Percentiles rank a stretch among this genome's conserved stretches.
phyloP scores from a whole-genome alignment of 2,329 filamentous ascomycete species.

The Monosporascus ibericus region DNA sequence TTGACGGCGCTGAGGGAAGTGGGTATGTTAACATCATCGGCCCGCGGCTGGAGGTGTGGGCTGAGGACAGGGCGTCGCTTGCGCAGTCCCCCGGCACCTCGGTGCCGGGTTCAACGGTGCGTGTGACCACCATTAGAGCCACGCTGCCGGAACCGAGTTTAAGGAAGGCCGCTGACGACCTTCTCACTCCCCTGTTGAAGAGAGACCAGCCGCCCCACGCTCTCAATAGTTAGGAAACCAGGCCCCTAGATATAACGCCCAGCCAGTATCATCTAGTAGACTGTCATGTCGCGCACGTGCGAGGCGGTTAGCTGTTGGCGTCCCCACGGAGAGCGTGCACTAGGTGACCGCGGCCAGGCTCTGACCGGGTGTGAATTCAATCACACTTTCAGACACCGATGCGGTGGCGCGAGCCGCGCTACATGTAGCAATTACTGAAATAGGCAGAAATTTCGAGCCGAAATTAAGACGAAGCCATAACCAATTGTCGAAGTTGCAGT shows the following conservation, averaged over 20 bases:
- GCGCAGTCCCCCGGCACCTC: slow-evolving; percentile 3
- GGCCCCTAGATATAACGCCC: slow-evolving; percentile 4
- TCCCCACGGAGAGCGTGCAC: slow-evolving; percentile 13
- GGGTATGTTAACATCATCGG: slow-evolving; percentile 8
- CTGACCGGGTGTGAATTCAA: no score
- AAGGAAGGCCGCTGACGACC: slow-evolving; percentile 8
- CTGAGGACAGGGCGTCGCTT: slow-evolving; percentile 6
- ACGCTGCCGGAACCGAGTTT: slow-evolving; percentile 9
- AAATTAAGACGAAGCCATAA: no score
- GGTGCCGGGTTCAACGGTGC: slow-evolving; percentile 4
- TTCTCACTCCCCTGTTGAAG: slow-evolving; percentile 3
- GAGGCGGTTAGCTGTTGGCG: slow-evolving; percentile 10
- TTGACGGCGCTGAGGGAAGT: slow-evolving; percentile 14
- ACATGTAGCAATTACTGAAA: no score
- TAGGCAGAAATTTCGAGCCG: no score
- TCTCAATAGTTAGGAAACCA: slow-evolving; percentile 6
- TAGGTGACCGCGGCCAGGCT: slow-evolving; percentile 11
- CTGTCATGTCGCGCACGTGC: slow-evolving; percentile 4
- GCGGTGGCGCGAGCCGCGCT: no score
- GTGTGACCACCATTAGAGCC: slow-evolving; percentile 12
- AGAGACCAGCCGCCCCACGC: slow-evolving; percentile 9
- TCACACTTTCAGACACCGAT: no score
- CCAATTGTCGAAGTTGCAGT: no score
- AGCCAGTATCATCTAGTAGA: slow-evolving; percentile 5
- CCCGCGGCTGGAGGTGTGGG: slow-evolving; percentile 3